Percentiles rank a stretch among this genome's conserved stretches.
These are phyloP conservation scores for Infundibulicybe gibba DNA, from an alignment of 768 basidiomycete genomes.

Conservation along the genomic window DNA sequence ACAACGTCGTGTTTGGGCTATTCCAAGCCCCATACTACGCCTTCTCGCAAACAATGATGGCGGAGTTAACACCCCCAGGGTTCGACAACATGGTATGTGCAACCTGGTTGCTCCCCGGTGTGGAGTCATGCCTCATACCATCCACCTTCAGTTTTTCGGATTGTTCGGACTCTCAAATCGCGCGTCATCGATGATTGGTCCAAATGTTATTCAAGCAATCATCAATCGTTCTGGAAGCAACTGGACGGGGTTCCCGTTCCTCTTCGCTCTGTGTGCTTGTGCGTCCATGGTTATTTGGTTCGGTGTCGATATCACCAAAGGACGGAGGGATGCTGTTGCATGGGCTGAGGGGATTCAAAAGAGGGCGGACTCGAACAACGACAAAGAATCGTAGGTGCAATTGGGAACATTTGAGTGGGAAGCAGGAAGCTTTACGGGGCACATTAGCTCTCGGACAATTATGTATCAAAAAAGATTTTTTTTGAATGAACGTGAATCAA, in stretches of 20 bases:
- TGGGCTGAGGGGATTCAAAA: conserved; percentile 41
- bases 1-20: conserved; percentile 75
- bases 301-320: conserved; percentile 59
- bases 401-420: too few relatives aligned
- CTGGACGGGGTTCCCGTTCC: conserved; percentile 84
- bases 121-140: background rate
- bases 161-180: conserved; percentile 83
- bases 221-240: conserved; percentile 69
- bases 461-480: too few relatives aligned
- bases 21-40: conserved; percentile 90
- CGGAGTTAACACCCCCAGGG: conserved; percentile 82
- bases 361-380: background rate
- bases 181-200: conserved; percentile 84
- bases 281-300: conserved; percentile 81
- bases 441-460: too few relatives aligned
- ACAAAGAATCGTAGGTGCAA: too few relatives aligned
- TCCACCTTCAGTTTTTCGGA: conserved; percentile 66
- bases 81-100: conserved; percentile 68
- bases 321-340: conserved; percentile 53
- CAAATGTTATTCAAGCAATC: conserved; percentile 82
- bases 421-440: too few relatives aligned
- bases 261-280: conserved; percentile 64
- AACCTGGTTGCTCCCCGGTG: background rate
- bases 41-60: conserved; percentile 86
- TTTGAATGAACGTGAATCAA: too few relatives aligned